A percentile compares a stretch with the other conserved stretches of the same genome.
Conservation (phyloP, 2,329 filamentous ascomycete species). For the Neopestalotiopsis rosae region DNA sequence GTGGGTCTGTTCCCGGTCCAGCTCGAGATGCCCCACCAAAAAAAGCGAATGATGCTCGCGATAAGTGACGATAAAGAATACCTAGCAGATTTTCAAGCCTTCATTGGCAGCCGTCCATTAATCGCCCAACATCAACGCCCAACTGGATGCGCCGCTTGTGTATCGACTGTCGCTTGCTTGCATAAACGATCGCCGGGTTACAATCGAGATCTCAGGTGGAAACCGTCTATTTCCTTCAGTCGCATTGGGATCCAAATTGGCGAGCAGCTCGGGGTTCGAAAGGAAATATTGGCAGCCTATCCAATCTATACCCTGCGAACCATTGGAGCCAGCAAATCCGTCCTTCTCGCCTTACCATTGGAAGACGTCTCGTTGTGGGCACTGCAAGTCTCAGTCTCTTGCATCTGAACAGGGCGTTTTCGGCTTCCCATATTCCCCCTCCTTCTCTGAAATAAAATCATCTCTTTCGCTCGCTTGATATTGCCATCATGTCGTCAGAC, state of each 20-base stretch:
- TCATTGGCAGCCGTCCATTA: conserved; percentile 4
- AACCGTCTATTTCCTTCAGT: not conserved
- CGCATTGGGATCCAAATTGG: not conserved
- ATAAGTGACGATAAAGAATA: not conserved
- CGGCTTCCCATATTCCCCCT: not conserved
- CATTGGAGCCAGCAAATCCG: conserved; percentile 19
- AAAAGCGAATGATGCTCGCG: conserved; percentile 8
- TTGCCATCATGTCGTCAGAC: conserved; percentile 49
- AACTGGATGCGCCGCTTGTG: not conserved
- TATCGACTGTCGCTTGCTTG: not conserved
- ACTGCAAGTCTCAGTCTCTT: conserved; percentile 19
- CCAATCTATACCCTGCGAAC: conserved; percentile 10
- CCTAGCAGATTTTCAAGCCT: conserved; percentile 14
- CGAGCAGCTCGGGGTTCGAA: not conserved
- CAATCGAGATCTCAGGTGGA: not conserved
- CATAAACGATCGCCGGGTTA: not conserved
- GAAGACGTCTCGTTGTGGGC: conserved; percentile 11
- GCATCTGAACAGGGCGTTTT: conserved; percentile 6
- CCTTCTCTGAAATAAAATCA: conserved; percentile 3
- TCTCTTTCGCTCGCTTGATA: conserved; percentile 14
- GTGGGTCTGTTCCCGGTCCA: not conserved
- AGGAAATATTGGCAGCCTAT: not conserved
- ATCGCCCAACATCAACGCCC: not conserved
- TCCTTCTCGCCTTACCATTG: conserved; percentile 12
- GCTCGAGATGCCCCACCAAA: not conserved